These are phyloP conservation scores for Verruconis gallopava DNA, from an alignment of 2,329 filamentous ascomycete species.

Conservation along the genomic window DNA sequence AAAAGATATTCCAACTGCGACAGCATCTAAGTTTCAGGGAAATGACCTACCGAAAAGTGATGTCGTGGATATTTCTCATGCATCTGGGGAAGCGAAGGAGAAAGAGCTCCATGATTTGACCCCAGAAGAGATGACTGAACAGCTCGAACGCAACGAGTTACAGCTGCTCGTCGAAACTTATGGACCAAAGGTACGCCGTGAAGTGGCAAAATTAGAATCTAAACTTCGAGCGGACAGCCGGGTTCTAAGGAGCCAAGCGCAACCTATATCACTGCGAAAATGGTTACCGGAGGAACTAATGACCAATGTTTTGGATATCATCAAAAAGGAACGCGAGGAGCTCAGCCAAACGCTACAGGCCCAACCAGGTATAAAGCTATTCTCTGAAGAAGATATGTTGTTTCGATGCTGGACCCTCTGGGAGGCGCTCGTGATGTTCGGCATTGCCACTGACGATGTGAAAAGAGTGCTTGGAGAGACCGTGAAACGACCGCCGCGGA, in stretches of 20 bases:
- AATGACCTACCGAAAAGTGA: no score
- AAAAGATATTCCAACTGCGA: no score
- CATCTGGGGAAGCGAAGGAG: constrained; percentile 10
- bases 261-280: constrained; percentile 55
- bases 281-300: constrained; percentile 74
- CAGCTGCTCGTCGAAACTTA: constrained; percentile 79
- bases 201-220: constrained; percentile 61
- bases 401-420: constrained; percentile 76
- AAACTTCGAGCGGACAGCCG: constrained; percentile 78
- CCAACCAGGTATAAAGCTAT: constrained; percentile 26
- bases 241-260: constrained; percentile 65
- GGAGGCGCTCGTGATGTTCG: constrained; percentile 74
- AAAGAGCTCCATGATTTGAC: constrained; percentile 42
- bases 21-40: no score
- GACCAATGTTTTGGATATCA: constrained; percentile 62
- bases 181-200: constrained; percentile 63
- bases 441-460: constrained; percentile 53
- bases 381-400: constrained; percentile 64
- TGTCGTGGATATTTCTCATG: no score
- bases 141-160: constrained; percentile 81
- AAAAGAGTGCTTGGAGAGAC: constrained; percentile 52
- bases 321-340: constrained; percentile 47
- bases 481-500: constrained; percentile 47
- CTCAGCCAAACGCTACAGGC: constrained; percentile 32
- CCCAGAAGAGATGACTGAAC: constrained; percentile 79